phyloP scores from a whole-genome alignment of 140 eudicot genomes.

The Flaveria floridana region DNA sequence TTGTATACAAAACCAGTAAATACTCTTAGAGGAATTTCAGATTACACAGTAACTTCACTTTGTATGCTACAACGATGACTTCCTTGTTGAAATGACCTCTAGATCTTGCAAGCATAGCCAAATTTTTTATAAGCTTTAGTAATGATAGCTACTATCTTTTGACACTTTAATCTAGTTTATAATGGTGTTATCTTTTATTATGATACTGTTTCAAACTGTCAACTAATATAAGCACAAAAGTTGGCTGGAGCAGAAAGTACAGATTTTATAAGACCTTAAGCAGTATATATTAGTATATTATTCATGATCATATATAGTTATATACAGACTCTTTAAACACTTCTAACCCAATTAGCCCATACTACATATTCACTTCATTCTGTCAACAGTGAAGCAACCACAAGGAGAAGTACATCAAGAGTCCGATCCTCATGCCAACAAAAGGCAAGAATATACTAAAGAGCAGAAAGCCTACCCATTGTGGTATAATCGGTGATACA shows the following conservation, averaged over 20 bases:
- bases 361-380: not conserved
- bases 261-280: not conserved
- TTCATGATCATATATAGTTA: not conserved
- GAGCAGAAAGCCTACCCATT: constrained; percentile 67
- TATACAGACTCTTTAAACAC: not conserved
- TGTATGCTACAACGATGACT: not conserved
- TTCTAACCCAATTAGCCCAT: not conserved
- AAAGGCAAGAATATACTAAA: not conserved
- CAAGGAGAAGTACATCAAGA: not conserved
- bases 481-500: constrained; percentile 61
- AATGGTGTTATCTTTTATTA: not conserved
- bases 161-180: not conserved
- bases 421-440: not conserved
- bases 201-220: not conserved
- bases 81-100: not conserved
- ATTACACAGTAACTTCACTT: not conserved
- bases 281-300: not conserved
- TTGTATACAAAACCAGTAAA: not conserved
- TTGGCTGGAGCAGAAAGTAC: not conserved
- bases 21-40: not conserved
- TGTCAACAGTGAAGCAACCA: not conserved
- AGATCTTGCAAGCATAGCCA: not conserved
- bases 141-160: not conserved
- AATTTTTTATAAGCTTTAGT: not conserved
- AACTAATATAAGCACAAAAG: not conserved